Evolutionary conservation across 768 basidiomycete species (phyloP), one percentile per base, ranked within the genome.

Genomic region (button mushroom (Agaricus bisporus)): DNA sequence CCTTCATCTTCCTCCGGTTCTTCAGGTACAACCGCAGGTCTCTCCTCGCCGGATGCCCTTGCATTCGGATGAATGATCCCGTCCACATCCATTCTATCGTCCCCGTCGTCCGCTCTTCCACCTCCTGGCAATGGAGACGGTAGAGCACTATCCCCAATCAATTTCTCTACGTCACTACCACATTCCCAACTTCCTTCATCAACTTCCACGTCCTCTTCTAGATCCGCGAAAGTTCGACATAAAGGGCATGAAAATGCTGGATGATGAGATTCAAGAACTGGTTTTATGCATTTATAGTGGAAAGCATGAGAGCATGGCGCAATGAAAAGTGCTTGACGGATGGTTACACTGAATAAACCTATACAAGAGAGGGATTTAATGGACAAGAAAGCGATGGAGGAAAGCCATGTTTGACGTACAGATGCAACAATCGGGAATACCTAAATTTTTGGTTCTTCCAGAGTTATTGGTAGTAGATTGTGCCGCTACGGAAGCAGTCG

Each of bases 241-340:
- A 99, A 80, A 0, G 95, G 95, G 63, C 95, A 99, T 12, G 84
- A 89, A 72, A 98, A 99, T 5, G 90, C 88, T 0, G 95, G 91
- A 61, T 94, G 84, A 68, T 98, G 92, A n/a, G 79, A 70, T 59
- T 90, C 81, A 41, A 98, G 77, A 10, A 98, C 77, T 1, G 95
- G 95, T 0, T 93, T 82, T 56, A 99, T 94, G 67, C 95, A 98
- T 69, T 98, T 98, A 81, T 91, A 93, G 72, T 94, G 91, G 75
- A 91, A 92, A 0, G 93, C 86, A 68, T 99, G 95, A 1, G 91
- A 94, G 70, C 95, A 99, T 0, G 95, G 95, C 26, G 95, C 93
- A 64, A 99, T 95, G 74, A 99, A 98, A 45, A 98, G 82, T 0
- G 93, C 89, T 69, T 99, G 95, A 57, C 86, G 90, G 66, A 98